Evolutionary conservation across 139 green algal species (phyloP), one percentile per base, ranked within the genome.

Genomic region (Chlorella sp.): DNA sequence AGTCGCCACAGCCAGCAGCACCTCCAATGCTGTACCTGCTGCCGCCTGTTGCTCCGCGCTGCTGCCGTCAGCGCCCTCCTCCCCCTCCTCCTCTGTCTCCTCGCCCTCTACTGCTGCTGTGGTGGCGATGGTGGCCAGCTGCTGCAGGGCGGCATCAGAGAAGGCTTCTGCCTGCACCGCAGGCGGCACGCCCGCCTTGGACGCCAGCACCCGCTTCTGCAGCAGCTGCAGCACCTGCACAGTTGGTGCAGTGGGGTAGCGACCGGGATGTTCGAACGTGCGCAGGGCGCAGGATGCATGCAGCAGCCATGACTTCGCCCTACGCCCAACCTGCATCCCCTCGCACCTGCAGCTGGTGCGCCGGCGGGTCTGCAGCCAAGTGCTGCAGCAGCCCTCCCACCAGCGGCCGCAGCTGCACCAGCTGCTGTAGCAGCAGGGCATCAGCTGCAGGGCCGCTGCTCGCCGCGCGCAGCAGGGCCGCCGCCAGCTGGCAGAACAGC

Each of bases 1-100:
- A 11, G 92, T 95, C n/a, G 87, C 81, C 47, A 94, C 69, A 25
- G 78, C 63, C 62, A 90, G 41, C 41, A 95, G 88, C 32, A 91
- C 32, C 25, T 85, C 75, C 13, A 90, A 80, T 0, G 90, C 90
- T 67, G 85, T 85, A 4, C 62, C 63, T 4, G 88, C 89, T 51
- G 81, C 83, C 62, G 26, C 12, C n/a, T 51, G 1, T 30, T 39
- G n/a, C 82, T 69, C 16, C 44, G 23, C 12, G 25, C 32, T 26
- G 30, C 32, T 3, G 25, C 25, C 63, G 28, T 28, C 28, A 1
- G 16, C 36, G 17, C 57, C 69, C 5, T 56, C 69, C 28, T 30
- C 47, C 44, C 23, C 78, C 62, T 82, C 76, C 4, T 4, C 39
- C 1, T 47, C 78, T 18, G 30, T 41, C 28, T 74, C 78, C 62